phyloP scores from a whole-genome alignment of 106 monocot species.

The Dendrobium officinale region DNA sequence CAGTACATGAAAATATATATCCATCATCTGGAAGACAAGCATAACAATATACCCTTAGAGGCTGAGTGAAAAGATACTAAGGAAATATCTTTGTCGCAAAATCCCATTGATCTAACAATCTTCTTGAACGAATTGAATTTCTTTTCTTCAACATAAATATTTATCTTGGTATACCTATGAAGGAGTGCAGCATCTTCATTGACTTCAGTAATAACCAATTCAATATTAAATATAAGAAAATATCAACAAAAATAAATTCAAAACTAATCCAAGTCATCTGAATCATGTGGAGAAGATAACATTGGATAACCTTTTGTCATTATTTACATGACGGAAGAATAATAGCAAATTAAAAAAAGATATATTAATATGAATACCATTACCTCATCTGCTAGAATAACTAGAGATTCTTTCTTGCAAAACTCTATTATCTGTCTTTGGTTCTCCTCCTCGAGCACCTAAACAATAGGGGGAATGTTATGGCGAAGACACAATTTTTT shows the following conservation, averaged over 20 bases:
- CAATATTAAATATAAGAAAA: neutral
- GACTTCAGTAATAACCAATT: no score
- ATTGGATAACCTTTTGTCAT: no score
- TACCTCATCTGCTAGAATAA: conserved; percentile 97
- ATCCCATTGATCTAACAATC: conserved; percentile 82
- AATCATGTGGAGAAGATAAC: no score
- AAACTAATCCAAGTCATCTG: neutral
- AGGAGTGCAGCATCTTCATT: neutral
- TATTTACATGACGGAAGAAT: no score
- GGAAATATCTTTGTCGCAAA: conserved; percentile 61
- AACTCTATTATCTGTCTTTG: conserved; percentile 77
- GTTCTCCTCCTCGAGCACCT: conserved; percentile 92
- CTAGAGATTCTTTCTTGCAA: conserved; percentile 78
- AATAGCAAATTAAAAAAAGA: neutral
- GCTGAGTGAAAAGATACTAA: conserved; percentile 91
- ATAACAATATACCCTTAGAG: conserved; percentile 59
- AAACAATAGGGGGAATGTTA: neutral
- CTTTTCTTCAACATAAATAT: conserved; percentile 84
- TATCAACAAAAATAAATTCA: neutral
- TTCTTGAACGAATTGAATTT: conserved; percentile 97
- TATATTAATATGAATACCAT: neutral
- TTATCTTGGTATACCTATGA: conserved; percentile 96
- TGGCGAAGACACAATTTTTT: no score
- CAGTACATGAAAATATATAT: neutral
- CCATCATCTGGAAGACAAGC: neutral